Conservation (phyloP, 345 rosid species). For the Populus alba region DNA sequence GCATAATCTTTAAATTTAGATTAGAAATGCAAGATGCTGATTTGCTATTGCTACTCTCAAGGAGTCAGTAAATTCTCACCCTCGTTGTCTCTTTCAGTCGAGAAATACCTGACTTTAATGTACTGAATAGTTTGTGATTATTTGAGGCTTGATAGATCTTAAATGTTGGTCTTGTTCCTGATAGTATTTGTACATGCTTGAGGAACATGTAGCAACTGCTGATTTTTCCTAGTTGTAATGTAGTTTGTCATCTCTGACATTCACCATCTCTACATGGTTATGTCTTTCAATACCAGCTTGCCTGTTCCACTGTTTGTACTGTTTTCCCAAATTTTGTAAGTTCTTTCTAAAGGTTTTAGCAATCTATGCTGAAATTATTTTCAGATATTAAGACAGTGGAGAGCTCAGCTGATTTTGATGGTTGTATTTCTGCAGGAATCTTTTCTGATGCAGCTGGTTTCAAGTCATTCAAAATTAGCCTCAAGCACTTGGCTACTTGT, state of each 20-base stretch:
- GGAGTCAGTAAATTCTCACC: background rate
- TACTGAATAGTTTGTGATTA: background rate
- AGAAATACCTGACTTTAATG: background rate
- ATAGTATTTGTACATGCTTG: background rate
- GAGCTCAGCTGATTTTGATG: background rate
- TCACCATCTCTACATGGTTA: background rate
- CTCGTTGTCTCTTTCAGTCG: background rate
- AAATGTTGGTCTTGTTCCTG: background rate
- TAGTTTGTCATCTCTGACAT: background rate
- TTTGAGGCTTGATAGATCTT: background rate
- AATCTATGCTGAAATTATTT: background rate
- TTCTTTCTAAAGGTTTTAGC: background rate
- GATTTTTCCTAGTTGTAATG: background rate
- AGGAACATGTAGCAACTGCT: background rate
- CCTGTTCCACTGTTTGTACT: background rate
- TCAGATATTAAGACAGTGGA: background rate
- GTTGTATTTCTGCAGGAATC: slow-evolving; percentile 3
- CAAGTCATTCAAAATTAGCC: background rate
- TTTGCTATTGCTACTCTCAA: background rate
- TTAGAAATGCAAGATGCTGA: background rate
- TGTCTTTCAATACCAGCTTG: background rate
- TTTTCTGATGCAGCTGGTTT: background rate
- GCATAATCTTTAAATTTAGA: background rate
- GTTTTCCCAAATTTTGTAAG: background rate
- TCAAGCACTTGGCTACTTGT: background rate